Base-by-base conservation (phyloP, 495 filamentous ascomycete genomes). In the Delitschia confertaspora region DNA sequence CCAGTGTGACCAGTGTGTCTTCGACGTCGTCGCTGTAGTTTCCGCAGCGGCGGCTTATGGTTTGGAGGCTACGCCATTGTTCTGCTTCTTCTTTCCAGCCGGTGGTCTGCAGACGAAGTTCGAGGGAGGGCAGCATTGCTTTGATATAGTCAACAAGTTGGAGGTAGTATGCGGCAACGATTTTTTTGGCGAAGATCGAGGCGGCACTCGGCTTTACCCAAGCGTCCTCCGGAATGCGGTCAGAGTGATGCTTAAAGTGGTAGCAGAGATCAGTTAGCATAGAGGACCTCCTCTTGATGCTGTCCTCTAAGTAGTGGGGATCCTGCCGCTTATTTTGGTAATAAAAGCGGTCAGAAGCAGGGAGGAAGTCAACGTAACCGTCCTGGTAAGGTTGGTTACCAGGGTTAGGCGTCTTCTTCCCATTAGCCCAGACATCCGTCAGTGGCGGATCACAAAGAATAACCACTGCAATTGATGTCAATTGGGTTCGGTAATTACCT, bases 1-100 rank as follows among this genome's bases (percentile, higher is more conserved):
- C 51, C n/a, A 55, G 40, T 22, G 34, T 45, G 2, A 49, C 40
- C 3, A 55, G 45, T 14, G 46, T 46, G 41, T 55, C 51, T 50
- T 55, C 51, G 16, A 55, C 38, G 19, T 55, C 46, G 27, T 55
- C 51, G 19, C 51, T n/a, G 21, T 55, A 55, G 46, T 55, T 49
- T 13, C 51, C 51, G 24, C 51, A 55, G 7, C 51, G 45, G 4
- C 51, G 45, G 14, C 18, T 27, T 21, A 55, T 55, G 7, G 51
- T 55, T 35, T 55, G 51, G 11, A 55, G 41, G 9, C 24, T 39
- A 18, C 44, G 42, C 51, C 51, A 55, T 32, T 55, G 51, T 14
- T 50, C 51, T 31, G 49, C 40, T 20, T 55, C 51, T 10, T 55
- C 42, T 5, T 38, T 36, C 51, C 51, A 55, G 7, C 45, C 46